Conservation (phyloP, 2,329 filamentous ascomycete species). For the Fusarium nematophilum region DNA sequence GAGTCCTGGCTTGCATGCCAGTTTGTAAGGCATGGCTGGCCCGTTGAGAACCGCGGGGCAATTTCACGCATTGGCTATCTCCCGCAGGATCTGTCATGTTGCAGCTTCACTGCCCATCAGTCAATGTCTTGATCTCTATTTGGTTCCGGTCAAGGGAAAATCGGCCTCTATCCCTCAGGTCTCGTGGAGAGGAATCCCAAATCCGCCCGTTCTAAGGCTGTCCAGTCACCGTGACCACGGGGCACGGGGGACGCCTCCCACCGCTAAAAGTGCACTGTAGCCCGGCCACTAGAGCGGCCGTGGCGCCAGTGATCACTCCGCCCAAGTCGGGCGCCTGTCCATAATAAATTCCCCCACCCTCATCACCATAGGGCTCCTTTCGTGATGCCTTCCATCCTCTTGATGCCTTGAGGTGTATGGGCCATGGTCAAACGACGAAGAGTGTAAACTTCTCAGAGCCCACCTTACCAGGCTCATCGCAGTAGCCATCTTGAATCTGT, state of each 20-base stretch:
- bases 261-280: conserved; percentile 7
- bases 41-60: no score
- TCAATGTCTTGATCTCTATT: conserved; percentile 10
- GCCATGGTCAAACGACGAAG: no score
- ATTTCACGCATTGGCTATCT: not conserved
- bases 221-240: not conserved
- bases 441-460: no score
- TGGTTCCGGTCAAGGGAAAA: conserved; percentile 6
- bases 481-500: not conserved
- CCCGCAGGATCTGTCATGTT: not conserved
- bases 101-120: conserved; percentile 1
- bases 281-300: conserved; percentile 17
- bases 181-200: not conserved
- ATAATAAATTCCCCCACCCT: not conserved
- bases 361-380: conserved; percentile 1
- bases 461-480: not conserved
- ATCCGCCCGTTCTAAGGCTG: not conserved
- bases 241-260: conserved; percentile 4
- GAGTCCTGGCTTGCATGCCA: no score
- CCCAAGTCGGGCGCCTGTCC: no score
- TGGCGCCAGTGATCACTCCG: conserved; percentile 9
- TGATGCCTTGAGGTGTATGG: not conserved
- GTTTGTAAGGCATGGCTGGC: no score
- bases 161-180: conserved; percentile 6
- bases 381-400: not conserved